Base-by-base conservation (phyloP, 257 asterid species). In the Paraleonurus japonicus region DNA sequence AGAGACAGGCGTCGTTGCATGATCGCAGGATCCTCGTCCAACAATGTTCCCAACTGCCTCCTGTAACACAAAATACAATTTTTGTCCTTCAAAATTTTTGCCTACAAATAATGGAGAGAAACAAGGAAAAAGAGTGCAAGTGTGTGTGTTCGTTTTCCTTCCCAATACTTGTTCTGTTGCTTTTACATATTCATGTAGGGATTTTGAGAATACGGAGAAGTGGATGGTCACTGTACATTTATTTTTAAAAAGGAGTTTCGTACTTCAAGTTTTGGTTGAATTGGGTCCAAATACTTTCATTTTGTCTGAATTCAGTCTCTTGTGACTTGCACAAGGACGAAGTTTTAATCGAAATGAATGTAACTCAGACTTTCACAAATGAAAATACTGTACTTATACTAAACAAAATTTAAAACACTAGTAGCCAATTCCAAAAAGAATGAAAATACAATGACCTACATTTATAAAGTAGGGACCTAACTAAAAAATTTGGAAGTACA, bases 21-120 rank as follows among this genome's bases (percentile, higher is more conserved):
- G 53, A 95, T 74, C n/a, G 96, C 90, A 1, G 98, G 98, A 83
- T 95, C 99, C 89, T 95, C 99, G 41, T 95, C 98, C 85, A 95
- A 79, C 86, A 95, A 74, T 57, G 65, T 84, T 7, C 99, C 95
- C 84, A 95, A 73, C 65, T 89, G 93, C 75, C 69, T 89, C 97
- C 99, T 95, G 90, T 64, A 45, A 71, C 41, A 20, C 67, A 24
- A 67, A 24, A 32, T 5, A 22, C 27, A 47, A 20, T 9, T 35
- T 35, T 30, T 30, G 7, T 35, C 10, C 11, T n/a, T 67, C 19
- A 27, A 76, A 1, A 35, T 11, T 60, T 45, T 35, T 13, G 67
- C 16, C 11, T 30, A 41, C 35, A 30, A 19, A 45, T 6, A 17
- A 43, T 13, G 17, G 17, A 5, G 19, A 15, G 2, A 43, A 13